Conservation (phyloP, 2,329 filamentous ascomycete species). For the Phyllosticta paracitricarpa region DNA sequence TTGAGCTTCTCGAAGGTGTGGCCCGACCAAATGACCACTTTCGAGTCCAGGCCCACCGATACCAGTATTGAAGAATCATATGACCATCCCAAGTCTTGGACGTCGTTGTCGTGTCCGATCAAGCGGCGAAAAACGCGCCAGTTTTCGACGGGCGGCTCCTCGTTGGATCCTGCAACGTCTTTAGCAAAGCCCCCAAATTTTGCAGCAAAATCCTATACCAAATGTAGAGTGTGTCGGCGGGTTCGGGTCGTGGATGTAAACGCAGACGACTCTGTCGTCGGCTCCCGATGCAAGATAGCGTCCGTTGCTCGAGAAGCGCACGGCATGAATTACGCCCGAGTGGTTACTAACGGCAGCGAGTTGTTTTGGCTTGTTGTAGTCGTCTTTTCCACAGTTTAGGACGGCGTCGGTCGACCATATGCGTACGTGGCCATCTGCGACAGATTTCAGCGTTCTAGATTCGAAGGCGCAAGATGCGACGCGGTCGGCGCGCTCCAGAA, state of each 20-base stretch:
- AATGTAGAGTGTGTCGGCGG: constrained; percentile 69
- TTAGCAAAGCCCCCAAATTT: constrained; percentile 6
- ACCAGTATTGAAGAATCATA: constrained; percentile 91
- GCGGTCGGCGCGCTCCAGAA: not conserved
- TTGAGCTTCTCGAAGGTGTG: constrained; percentile 98
- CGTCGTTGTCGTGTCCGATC: constrained; percentile 96
- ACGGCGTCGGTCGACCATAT: constrained; percentile 97
- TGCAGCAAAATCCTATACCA: constrained; percentile 43
- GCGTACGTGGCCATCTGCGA: constrained; percentile 80
- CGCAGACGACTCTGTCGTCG: constrained; percentile 97
- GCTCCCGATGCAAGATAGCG: constrained; percentile 94
- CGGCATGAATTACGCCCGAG: constrained; percentile 91
- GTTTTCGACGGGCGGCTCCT: constrained; percentile 88
- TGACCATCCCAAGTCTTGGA: constrained; percentile 96
- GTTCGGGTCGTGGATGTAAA: constrained; percentile 82
- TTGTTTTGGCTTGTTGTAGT: constrained; percentile 73
- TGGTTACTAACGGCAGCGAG: constrained; percentile 98
- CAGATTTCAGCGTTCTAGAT: constrained; percentile 18
- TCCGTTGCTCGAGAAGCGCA: constrained; percentile 91
- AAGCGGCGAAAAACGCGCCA: constrained; percentile 93
- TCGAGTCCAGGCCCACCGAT: constrained; percentile 92
- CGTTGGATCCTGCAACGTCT: constrained; percentile 56
- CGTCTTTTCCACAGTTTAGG: constrained; percentile 63
- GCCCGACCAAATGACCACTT: constrained; percentile 96
- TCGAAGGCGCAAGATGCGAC: constrained; percentile 3